These are phyloP conservation scores for Sclerotiophoma versabilis DNA, from an alignment of 2,329 filamentous ascomycete genomes.

Conservation along the genomic window DNA sequence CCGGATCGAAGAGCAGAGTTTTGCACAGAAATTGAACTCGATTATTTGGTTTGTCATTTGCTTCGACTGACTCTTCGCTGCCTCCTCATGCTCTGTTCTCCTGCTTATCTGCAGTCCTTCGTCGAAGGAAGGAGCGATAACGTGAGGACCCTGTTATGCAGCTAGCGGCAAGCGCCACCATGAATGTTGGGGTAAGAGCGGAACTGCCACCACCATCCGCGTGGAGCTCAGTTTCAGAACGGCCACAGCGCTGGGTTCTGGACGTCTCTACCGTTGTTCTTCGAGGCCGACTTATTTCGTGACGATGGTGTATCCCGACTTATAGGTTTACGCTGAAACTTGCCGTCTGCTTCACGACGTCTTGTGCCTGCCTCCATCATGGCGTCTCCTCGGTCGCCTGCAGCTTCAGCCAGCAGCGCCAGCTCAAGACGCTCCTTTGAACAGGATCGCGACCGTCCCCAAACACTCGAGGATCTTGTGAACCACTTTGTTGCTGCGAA, in stretches of 20 bases:
- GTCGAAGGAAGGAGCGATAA: slow-evolving; percentile 10
- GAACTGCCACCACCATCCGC: slow-evolving; percentile 4
- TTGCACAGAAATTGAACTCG: slow-evolving; percentile 6
- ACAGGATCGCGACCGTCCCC: slow-evolving; percentile 44
- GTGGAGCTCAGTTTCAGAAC: slow-evolving; percentile 2
- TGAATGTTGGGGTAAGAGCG: slow-evolving; percentile 20
- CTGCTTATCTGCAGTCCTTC: slow-evolving; percentile 1
- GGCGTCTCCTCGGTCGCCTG: slow-evolving; percentile 53
- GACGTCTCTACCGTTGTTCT: neutral
- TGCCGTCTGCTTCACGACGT: neutral
- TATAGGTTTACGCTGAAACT: neutral
- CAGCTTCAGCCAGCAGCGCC: slow-evolving; percentile 49
- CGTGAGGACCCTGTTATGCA: slow-evolving; percentile 7
- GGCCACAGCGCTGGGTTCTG: slow-evolving; percentile 2
- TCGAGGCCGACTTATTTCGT: neutral
- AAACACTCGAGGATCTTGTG: slow-evolving; percentile 77
- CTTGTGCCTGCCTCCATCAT: slow-evolving; percentile 23
- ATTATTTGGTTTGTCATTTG: neutral
- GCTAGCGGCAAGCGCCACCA: slow-evolving; percentile 13
- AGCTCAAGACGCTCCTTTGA: slow-evolving; percentile 33
- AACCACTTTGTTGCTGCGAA: slow-evolving; percentile 86
- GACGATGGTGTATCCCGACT: neutral
- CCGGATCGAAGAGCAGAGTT: neutral
- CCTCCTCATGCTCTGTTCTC: neutral
- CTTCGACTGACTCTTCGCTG: neutral